These are phyloP conservation scores for Boletus reticulatus DNA, from an alignment of 768 basidiomycete genomes.

Conservation along the genomic window DNA sequence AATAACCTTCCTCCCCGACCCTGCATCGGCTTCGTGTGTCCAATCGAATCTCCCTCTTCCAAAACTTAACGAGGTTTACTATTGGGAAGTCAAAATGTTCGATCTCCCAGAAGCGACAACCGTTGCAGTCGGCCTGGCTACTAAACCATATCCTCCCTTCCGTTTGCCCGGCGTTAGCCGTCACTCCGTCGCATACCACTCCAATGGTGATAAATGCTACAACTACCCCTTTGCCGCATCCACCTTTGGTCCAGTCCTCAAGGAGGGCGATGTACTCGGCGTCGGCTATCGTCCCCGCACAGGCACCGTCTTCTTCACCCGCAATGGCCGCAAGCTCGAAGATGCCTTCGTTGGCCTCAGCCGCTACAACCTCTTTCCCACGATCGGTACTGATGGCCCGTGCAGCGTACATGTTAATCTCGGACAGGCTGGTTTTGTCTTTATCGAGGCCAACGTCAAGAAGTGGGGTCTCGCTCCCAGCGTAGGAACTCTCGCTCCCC, in stretches of 20 bases:
- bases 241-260: constrained; percentile 79
- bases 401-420: constrained; percentile 97
- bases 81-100: constrained; percentile 99
- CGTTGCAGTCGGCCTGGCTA: constrained; percentile 92
- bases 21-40: constrained; percentile 90
- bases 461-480: constrained; percentile 99
- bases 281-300: constrained; percentile 95
- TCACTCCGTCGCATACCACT: constrained; percentile 93
- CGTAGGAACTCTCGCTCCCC: constrained; percentile 94
- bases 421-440: constrained; percentile 97
- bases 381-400: constrained; percentile 93
- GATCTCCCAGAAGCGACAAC: constrained; percentile 87
- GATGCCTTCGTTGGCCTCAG: constrained; percentile 92
- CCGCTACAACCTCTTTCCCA: constrained; percentile 93
- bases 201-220: constrained; percentile 94
- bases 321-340: constrained; percentile 95
- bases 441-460: constrained; percentile 99
- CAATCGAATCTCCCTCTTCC: constrained; percentile 97
- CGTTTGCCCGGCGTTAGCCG: constrained; percentile 83
- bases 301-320: constrained; percentile 98
- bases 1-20: constrained; percentile 96
- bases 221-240: constrained; percentile 92
- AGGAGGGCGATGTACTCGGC: constrained; percentile 95
- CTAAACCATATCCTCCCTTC: constrained; percentile 96
- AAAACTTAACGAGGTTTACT: constrained; percentile 98